Conservation (phyloP, 768 basidiomycete genomes). For the Termitomyces sp. region DNA sequence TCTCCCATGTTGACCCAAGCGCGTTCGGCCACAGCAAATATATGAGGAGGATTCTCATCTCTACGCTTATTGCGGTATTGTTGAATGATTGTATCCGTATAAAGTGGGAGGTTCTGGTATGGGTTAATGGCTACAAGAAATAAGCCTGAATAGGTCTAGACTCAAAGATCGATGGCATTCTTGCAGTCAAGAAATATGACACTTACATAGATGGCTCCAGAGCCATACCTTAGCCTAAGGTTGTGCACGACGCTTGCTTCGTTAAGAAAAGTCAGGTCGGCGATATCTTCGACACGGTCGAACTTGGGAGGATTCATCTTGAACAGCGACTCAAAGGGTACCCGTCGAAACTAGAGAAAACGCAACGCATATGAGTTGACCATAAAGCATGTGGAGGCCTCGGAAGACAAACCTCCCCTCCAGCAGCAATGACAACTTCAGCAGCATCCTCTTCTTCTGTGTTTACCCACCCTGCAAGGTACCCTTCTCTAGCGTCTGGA, state of each 20-base stretch:
- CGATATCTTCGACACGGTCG: constrained; percentile 96
- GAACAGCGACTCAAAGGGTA: constrained; percentile 78
- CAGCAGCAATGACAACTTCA: constrained; percentile 80
- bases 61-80: constrained; percentile 88
- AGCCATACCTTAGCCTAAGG: constrained; percentile 85
- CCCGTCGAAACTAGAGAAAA: constrained; percentile 29
- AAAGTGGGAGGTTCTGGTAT: constrained; percentile 88
- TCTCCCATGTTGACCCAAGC: constrained; percentile 99
- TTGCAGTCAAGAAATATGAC: neutral
- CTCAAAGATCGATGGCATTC: constrained; percentile 2
- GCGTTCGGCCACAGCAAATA: constrained; percentile 94
- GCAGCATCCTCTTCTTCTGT: constrained; percentile 81
- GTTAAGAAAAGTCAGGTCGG: constrained; percentile 95
- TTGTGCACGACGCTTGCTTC: constrained; percentile 99
- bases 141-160: constrained; percentile 88
- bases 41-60: constrained; percentile 93
- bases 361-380: neutral
- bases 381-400: neutral
- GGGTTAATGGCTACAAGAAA: constrained; percentile 99
- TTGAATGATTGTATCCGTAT: constrained; percentile 83
- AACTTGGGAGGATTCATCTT: constrained; percentile 99
- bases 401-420: constrained; percentile 63
- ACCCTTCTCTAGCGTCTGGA: constrained; percentile 88
- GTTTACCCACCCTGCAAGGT: constrained; percentile 92
- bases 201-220: constrained; percentile 89